Base-by-base conservation (phyloP, 176 grass and related monocot species). In the Avena eriantha region DNA sequence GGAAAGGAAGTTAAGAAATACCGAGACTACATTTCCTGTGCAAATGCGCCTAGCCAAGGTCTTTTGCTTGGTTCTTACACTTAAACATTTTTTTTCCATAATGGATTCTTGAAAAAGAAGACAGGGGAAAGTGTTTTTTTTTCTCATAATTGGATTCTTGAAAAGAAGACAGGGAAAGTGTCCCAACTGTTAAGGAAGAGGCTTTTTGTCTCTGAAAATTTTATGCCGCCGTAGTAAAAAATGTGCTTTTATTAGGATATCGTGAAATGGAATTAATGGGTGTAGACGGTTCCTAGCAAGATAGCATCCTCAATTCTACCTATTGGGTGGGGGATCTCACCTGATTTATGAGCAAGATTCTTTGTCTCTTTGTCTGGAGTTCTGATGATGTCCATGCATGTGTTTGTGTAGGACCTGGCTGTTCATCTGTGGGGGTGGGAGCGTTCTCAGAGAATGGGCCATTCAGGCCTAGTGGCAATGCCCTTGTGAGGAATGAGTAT, bases 401-500 rank as follows among this genome's bases (percentile, higher is more conserved):
- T 34, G 73, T 55, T 87, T 69, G 88, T 84, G 82, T 80, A 98
- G 96, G 96, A 10, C 96, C 96, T 83, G 96, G 96, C 56, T 98
- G 96, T 54, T 98, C 96, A 79, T 98, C 96, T 16, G 88, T 98
- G 60, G 96, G 96, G n/a, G 93, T 95, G 69, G 96, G 96, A 73
- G 96, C 96, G 19, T 95, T 98, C 81, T 93, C 93, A 77, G 96
- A 98, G 89, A 95, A 95, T 87, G 96, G 96, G 7, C 93, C 93
- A 71, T 98, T 98, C 73, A 93, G 96, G 82, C 91, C 93, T 72
- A 98, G 88, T 34, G 92, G 92, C 33, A 88, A 92, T 39, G 85
- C 75, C 55, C 90, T 98, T 17, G 84, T 90, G 75, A 92, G 69
- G 49, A 98, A 98, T 82, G 84, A 98, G 86, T 92, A 92, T 85